Percentiles rank a stretch among this genome's conserved stretches.
These are phyloP conservation scores for Amanita rubescens DNA, from an alignment of 768 basidiomycete species.

Conservation along the genomic window DNA sequence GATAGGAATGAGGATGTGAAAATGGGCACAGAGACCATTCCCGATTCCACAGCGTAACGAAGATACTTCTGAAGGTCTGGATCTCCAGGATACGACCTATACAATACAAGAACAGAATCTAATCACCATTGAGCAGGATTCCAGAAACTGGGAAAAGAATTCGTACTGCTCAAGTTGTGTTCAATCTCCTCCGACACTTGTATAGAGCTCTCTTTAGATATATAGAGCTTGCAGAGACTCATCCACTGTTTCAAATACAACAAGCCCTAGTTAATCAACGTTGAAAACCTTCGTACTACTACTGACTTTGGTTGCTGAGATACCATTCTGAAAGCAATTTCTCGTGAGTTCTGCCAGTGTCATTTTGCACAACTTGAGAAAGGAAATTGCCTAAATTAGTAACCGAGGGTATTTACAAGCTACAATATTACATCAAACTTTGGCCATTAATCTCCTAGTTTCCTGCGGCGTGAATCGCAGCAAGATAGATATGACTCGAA, in stretches of 20 bases:
- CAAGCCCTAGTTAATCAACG: constrained; percentile 5
- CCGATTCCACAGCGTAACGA: constrained; percentile 46
- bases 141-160: constrained; percentile 8
- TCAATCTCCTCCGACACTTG: constrained; percentile 40
- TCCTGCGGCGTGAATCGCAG: constrained; percentile 94
- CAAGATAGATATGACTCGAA: constrained; percentile 87
- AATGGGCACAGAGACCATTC: constrained; percentile 46
- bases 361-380: constrained; percentile 30
- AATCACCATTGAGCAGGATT: background rate
- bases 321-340: constrained; percentile 67
- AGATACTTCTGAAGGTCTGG: constrained; percentile 62
- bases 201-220: constrained; percentile 39
- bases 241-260: constrained; percentile 47
- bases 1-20: constrained; percentile 64
- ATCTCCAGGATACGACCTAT: constrained; percentile 63
- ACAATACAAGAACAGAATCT: constrained; percentile 69
- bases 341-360: constrained; percentile 62
- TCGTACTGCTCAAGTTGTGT: constrained; percentile 53
- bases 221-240: constrained; percentile 51
- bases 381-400: background rate
- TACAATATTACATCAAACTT: constrained; percentile 40
- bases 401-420: background rate
- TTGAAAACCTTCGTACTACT: background rate
- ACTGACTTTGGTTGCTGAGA: constrained; percentile 53
- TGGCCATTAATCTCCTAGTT: constrained; percentile 80